Base-by-base conservation (phyloP, 164 flowering plant species). In the Amborella trichopoda region DNA sequence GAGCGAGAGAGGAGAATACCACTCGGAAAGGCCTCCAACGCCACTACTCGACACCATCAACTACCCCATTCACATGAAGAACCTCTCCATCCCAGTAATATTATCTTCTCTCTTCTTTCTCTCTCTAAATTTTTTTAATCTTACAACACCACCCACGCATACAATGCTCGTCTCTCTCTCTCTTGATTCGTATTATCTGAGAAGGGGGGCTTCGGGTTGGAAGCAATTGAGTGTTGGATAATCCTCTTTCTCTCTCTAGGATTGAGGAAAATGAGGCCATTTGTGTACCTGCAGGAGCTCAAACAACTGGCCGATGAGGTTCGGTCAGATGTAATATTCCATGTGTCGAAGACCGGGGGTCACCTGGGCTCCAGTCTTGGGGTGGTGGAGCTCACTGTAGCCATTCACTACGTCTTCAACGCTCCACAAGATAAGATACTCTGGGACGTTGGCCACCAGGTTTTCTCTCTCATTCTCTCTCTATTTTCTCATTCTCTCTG, bases 371-470 rank as follows among this genome's bases (percentile, higher is more conserved):
- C 98, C 1, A 86, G 96, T 72, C 89, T 90, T 6, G 97, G 97
- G 13, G 95, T 90, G 13, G 80, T 90, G 12, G 97, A 90, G 75
- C 85, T 90, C 23, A 83, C 98, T 3, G 94, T 86, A 53, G 98
- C 98, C 47, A 94, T 91, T 59, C 98, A 91, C 52, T 83, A 80
- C 67, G 85, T 91, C 30, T 91, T 91, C 52, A 82, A 84, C 63
- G 47, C 81, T 17, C 96, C 96, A 54, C 73, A 75, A 51, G 98
- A 91, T 49, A 74, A 45, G 67, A 76, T 83, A 25, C 60, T 87
- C 1, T 87, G 96, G 98, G 96, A 86, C 72, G 96, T 87, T 58
- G 98, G 98, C 32, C 98, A 91, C 65, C 98, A 87, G 95, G 98
- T 90, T 21, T 0, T 19, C 4, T 37, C 40, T 60, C 54, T 34